Percentiles rank a stretch among this genome's conserved stretches.
These are phyloP conservation scores for Ogataea pilisensis DNA, from an alignment of 805 yeast genomes.

Conservation along the genomic window DNA sequence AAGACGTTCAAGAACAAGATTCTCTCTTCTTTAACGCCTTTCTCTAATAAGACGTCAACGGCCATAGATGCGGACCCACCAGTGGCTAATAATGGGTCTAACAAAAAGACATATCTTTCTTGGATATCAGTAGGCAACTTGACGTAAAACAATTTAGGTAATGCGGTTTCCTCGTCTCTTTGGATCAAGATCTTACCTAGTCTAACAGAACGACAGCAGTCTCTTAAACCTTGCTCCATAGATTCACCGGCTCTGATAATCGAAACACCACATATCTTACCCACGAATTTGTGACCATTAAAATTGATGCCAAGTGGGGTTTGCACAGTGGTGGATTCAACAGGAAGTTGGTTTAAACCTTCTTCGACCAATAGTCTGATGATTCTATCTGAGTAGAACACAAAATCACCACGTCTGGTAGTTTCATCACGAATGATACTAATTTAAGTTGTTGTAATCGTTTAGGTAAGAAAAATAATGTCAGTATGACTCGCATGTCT, in stretches of 20 bases:
- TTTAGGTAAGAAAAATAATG: no score
- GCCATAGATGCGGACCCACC: slow-evolving; percentile 99
- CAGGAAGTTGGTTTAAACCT: slow-evolving; percentile 92
- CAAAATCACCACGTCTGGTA: slow-evolving; percentile 87
- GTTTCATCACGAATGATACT: slow-evolving; percentile 75
- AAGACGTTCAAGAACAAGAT: slow-evolving; percentile 87
- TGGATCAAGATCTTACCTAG: slow-evolving; percentile 96
- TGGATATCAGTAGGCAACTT: slow-evolving; percentile 91
- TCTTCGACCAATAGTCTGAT: slow-evolving; percentile 92
- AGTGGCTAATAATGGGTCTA: slow-evolving; percentile 98
- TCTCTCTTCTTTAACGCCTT: slow-evolving; percentile 86
- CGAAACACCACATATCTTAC: slow-evolving; percentile 96
- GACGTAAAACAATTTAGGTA: slow-evolving; percentile 87
- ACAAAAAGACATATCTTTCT: slow-evolving; percentile 80
- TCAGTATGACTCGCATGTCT: no score
- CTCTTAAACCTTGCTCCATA: slow-evolving; percentile 98
- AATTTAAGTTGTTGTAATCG: no score
- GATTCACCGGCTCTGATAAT: slow-evolving; percentile 98
- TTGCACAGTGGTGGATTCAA: slow-evolving; percentile 57
- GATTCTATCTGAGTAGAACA: slow-evolving; percentile 92
- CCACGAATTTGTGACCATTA: slow-evolving; percentile 76
- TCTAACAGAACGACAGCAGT: slow-evolving; percentile 93
- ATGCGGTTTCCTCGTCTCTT: slow-evolving; percentile 96
- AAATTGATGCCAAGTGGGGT: slow-evolving; percentile 75
- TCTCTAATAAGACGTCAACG: slow-evolving; percentile 76